A percentile compares a stretch with the other conserved stretches of the same genome.
These are phyloP conservation scores for Castanopsis chinensis DNA, from an alignment of 306 rosid genomes.

Conservation along the genomic window DNA sequence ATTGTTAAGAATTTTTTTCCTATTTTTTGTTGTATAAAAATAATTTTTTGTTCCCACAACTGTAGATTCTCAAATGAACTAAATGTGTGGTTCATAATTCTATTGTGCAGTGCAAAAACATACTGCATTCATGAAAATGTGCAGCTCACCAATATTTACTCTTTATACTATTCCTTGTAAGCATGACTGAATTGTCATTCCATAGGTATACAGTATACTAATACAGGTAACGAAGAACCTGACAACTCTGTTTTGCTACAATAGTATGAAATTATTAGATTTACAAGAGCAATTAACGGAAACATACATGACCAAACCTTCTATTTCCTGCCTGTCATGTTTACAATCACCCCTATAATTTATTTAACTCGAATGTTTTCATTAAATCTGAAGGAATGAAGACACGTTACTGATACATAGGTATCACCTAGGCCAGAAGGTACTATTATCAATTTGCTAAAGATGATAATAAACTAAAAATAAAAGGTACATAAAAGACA, in stretches of 20 bases:
- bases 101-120: constrained; percentile 9
- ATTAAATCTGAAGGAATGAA: neutral
- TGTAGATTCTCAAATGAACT: neutral
- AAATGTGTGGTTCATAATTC: neutral
- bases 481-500: too few relatives aligned
- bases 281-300: neutral
- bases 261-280: neutral
- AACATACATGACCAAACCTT: neutral
- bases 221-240: neutral
- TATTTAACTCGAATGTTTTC: neutral
- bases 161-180: neutral
- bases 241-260: neutral
- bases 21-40: neutral
- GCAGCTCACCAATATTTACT: neutral
- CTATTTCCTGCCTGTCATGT: neutral
- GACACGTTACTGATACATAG: too few relatives aligned
- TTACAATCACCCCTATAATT: neutral
- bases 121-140: neutral
- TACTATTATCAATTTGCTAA: too few relatives aligned
- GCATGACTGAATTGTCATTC: neutral
- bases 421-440: too few relatives aligned
- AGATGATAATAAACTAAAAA: too few relatives aligned
- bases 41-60: neutral
- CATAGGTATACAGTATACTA: neutral
- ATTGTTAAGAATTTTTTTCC: neutral